A percentile compares a stretch with the other conserved stretches of the same genome.
Evolutionary conservation across 1,284 basidiomycete genomes (phyloP).

Genomic region (Meira miltonrushii): DNA sequence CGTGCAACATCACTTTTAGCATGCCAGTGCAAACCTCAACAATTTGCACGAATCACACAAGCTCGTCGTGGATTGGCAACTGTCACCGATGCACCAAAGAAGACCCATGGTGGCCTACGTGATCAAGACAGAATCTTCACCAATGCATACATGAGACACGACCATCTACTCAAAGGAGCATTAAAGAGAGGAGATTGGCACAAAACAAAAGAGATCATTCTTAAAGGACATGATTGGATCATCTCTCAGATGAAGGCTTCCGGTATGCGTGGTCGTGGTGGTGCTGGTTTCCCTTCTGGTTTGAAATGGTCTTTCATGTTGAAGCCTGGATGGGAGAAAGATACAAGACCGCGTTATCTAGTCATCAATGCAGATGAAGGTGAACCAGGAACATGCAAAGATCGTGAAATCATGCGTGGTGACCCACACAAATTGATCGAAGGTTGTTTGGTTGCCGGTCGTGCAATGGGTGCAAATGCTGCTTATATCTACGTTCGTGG

Average conservation of each 20-base stretch:
- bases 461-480: slow-evolving; percentile 92
- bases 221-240: slow-evolving; percentile 95
- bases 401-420: slow-evolving; percentile 93
- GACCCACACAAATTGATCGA: slow-evolving; percentile 98
- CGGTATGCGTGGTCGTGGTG: slow-evolving; percentile 88
- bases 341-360: slow-evolving; percentile 84
- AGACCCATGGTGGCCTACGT: slow-evolving; percentile 43
- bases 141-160: slow-evolving; percentile 51
- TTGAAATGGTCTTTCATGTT: slow-evolving; percentile 98
- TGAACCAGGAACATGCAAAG: slow-evolving; percentile 98
- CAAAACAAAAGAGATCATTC: slow-evolving; percentile 86
- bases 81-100: slow-evolving; percentile 46
- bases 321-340: slow-evolving; percentile 96
- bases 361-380: slow-evolving; percentile 99
- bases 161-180: slow-evolving; percentile 50
- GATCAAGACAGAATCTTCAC: slow-evolving; percentile 53
- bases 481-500: slow-evolving; percentile 99
- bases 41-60: neutral
- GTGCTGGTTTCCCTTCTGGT: slow-evolving; percentile 93
- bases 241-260: slow-evolving; percentile 94
- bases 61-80: slow-evolving; percentile 42
- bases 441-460: slow-evolving; percentile 94
- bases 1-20: no score
- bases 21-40: no score
- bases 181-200: slow-evolving; percentile 83